phyloP scores from a whole-genome alignment of 2,329 filamentous ascomycete genomes.

The Pochonia chlamydosporia region DNA sequence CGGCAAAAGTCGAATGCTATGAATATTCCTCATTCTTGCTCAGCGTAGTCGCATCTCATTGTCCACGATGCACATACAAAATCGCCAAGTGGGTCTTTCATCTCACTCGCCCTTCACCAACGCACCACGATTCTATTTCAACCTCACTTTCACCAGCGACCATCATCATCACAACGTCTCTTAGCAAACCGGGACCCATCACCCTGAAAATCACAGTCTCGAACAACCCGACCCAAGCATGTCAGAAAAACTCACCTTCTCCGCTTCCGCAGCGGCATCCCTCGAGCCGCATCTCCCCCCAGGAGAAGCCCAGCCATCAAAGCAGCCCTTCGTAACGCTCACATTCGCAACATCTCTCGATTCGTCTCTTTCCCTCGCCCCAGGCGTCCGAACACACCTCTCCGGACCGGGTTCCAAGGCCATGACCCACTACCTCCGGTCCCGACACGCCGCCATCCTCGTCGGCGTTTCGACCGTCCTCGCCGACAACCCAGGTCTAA shows the following conservation, averaged over 20 bases:
- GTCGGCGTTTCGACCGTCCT: slow-evolving; percentile 79
- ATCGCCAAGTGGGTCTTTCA: too few relatives aligned
- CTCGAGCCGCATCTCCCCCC: slow-evolving; percentile 29
- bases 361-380: slow-evolving; percentile 67
- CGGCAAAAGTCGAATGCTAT: too few relatives aligned
- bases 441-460: slow-evolving; percentile 76
- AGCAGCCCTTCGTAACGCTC: slow-evolving; percentile 59
- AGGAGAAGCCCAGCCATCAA: not conserved
- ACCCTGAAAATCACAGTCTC: not conserved
- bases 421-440: slow-evolving; percentile 89
- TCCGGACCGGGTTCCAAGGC: slow-evolving; percentile 80
- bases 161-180: too few relatives aligned
- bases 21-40: too few relatives aligned
- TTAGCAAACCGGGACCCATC: too few relatives aligned
- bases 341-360: slow-evolving; percentile 92
- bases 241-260: slow-evolving; percentile 28
- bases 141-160: too few relatives aligned
- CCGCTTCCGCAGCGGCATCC: slow-evolving; percentile 22
- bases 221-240: slow-evolving; percentile 16
- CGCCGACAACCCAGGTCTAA: slow-evolving; percentile 79
- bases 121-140: too few relatives aligned
- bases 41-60: too few relatives aligned
- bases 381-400: slow-evolving; percentile 74
- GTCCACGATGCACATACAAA: too few relatives aligned
- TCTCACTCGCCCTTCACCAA: too few relatives aligned